A percentile compares a stretch with the other conserved stretches of the same genome.
Evolutionary conservation across 768 basidiomycete genomes (phyloP).

Genomic region (Podaxis rugospora): DNA sequence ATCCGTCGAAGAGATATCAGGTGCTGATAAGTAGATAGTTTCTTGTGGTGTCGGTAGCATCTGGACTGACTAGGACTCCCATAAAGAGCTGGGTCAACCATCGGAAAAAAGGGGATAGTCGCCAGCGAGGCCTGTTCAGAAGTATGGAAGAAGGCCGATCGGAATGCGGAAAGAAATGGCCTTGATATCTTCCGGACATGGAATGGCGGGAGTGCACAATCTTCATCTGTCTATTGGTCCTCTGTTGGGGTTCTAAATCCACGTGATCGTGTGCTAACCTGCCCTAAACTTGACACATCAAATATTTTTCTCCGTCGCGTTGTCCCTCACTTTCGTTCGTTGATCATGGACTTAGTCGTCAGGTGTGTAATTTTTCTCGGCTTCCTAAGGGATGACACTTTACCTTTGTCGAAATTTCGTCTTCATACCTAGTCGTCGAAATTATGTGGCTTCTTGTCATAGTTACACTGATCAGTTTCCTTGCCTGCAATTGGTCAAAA

Average conservation of each 20-base stretch:
- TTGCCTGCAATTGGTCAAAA: constrained; percentile 6
- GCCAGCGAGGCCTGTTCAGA: too few relatives aligned
- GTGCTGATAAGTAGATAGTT: too few relatives aligned
- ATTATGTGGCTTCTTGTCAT: constrained; percentile 73
- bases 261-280: neutral
- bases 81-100: too few relatives aligned
- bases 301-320: neutral
- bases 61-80: too few relatives aligned
- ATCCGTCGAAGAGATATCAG: too few relatives aligned
- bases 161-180: too few relatives aligned
- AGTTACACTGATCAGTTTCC: constrained; percentile 85
- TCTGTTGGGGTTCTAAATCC: neutral
- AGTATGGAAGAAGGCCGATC: too few relatives aligned
- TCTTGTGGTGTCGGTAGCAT: too few relatives aligned
- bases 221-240: too few relatives aligned
- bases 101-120: too few relatives aligned
- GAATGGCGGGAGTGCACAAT: too few relatives aligned
- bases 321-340: neutral
- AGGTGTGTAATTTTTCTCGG: constrained; percentile 9
- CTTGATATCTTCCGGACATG: too few relatives aligned
- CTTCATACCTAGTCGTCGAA: constrained; percentile 47
- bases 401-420: constrained; percentile 39
- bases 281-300: neutral
- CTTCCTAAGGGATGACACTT: constrained; percentile 58
- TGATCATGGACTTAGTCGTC: neutral